A percentile compares a stretch with the other conserved stretches of the same genome.
Evolutionary conservation across 164 flowering plant genomes (phyloP).

Genomic region (Stephania japonica): DNA sequence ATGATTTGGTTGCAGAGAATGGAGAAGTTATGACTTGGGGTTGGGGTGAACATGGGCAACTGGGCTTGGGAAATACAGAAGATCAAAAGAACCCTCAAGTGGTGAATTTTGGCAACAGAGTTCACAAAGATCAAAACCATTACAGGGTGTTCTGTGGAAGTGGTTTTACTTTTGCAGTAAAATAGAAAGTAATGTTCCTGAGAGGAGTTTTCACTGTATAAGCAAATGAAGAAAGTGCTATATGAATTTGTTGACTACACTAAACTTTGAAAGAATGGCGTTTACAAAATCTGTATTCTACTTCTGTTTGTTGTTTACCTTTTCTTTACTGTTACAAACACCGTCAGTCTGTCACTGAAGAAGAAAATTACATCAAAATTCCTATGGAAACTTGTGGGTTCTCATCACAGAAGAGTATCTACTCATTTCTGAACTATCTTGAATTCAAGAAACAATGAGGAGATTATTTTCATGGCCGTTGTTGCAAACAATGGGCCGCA

Average conservation of each 20-base stretch:
- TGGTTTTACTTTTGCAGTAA: slow-evolving; percentile 64
- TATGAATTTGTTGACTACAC: neutral
- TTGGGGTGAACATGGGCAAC: slow-evolving; percentile 99
- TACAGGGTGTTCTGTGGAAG: slow-evolving; percentile 68
- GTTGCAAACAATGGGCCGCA: slow-evolving; percentile 57
- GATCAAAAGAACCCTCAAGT: slow-evolving; percentile 54
- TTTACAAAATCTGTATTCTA: neutral
- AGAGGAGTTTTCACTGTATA: neutral
- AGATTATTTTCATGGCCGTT: slow-evolving; percentile 69
- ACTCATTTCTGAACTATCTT: neutral
- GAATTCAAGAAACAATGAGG: slow-evolving; percentile 41
- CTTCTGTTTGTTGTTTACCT: neutral
- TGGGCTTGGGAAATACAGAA: slow-evolving; percentile 59
- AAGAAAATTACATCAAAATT: neutral
- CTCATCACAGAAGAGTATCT: neutral
- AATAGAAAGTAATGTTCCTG: slow-evolving; percentile 4
- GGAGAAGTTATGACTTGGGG: slow-evolving; percentile 77
- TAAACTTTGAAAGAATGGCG: neutral
- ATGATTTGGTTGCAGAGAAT: slow-evolving; percentile 34
- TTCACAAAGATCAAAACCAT: neutral
- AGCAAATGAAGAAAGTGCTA: neutral
- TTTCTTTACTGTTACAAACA: neutral
- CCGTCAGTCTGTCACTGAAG: neutral
- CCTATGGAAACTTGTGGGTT: neutral
- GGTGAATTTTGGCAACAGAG: slow-evolving; percentile 29